Evolutionary conservation across 2,329 filamentous ascomycete species (phyloP).

Genomic region (Epichloe festucae): DNA sequence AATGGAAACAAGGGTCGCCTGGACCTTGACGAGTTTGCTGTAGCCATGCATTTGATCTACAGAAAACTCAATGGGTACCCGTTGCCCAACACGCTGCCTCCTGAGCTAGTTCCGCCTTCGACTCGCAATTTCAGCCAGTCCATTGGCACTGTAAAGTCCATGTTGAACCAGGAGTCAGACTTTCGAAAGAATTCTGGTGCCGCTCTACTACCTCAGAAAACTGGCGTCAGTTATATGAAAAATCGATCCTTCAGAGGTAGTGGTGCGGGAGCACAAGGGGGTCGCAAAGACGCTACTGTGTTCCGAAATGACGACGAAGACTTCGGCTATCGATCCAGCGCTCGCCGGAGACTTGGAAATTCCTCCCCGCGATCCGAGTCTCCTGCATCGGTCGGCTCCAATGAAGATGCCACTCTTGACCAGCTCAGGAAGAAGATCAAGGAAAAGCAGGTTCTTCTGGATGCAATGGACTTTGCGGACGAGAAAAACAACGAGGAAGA

Average conservation of each 20-base stretch:
- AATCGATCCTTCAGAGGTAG: constrained; percentile 75
- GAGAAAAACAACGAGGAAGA: constrained; percentile 85
- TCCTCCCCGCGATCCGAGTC: constrained; percentile 72
- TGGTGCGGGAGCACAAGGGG: constrained; percentile 40
- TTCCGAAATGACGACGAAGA: constrained; percentile 95
- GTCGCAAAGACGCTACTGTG: constrained; percentile 86
- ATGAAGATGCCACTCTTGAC: constrained; percentile 73
- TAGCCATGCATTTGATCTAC: constrained; percentile 98
- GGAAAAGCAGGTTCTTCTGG: constrained; percentile 86
- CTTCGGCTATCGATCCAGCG: constrained; percentile 85
- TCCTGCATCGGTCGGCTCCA: constrained; percentile 53
- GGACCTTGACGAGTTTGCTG: constrained; percentile 93
- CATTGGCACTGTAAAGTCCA: constrained; percentile 81
- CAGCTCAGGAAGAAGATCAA: constrained; percentile 85
- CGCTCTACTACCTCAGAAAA: constrained; percentile 83
- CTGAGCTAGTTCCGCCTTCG: constrained; percentile 88
- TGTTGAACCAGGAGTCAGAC: constrained; percentile 83
- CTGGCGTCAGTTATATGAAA: constrained; percentile 96
- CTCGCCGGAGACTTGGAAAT: constrained; percentile 70
- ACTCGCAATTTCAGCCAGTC: constrained; percentile 88
- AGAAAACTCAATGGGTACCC: constrained; percentile 93
- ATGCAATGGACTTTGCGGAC: constrained; percentile 93
- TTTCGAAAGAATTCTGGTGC: constrained; percentile 80
- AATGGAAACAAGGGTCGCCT: constrained; percentile 87
- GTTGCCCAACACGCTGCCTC: constrained; percentile 71